phyloP scores from a whole-genome alignment of 2,329 filamentous ascomycete genomes.

The Fusarium subglutinans region DNA sequence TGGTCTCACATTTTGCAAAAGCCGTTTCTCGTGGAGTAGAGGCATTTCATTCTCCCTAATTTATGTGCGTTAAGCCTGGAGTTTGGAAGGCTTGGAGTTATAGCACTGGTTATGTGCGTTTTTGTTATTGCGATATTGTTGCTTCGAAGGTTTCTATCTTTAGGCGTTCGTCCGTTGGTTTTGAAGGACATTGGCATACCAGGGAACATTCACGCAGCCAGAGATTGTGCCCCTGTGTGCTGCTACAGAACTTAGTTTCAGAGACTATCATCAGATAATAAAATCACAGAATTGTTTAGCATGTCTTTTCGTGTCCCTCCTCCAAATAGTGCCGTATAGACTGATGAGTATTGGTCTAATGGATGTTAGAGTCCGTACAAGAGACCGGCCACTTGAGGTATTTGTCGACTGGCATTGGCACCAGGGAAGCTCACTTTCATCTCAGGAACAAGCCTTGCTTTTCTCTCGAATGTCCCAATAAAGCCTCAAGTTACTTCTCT shows the following conservation, averaged over 20 bases:
- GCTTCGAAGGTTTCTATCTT: conserved; percentile 14
- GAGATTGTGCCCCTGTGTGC: conserved; percentile 12
- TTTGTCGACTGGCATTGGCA: background rate
- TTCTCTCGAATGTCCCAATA: background rate
- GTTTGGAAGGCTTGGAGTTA: conserved; percentile 34
- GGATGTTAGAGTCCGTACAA: no score
- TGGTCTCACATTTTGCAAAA: background rate
- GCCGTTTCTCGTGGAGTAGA: background rate
- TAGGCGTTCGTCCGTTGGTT: conserved; percentile 17
- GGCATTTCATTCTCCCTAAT: background rate
- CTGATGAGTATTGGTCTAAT: background rate
- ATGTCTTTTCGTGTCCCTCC: background rate
- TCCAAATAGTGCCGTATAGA: background rate
- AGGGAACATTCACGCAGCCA: background rate
- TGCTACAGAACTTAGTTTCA: conserved; percentile 16
- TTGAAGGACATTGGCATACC: conserved; percentile 5
- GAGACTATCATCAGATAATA: background rate
- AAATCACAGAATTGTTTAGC: background rate
- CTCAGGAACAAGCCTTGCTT: background rate
- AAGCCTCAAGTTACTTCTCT: background rate
- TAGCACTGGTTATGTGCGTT: conserved; percentile 24
- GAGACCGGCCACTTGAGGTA: background rate
- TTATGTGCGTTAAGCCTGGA: conserved; percentile 26
- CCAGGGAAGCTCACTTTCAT: background rate
- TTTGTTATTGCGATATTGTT: conserved; percentile 29